Base-by-base conservation (phyloP, 2,329 filamentous ascomycete species). In the Fusarium sp. region DNA sequence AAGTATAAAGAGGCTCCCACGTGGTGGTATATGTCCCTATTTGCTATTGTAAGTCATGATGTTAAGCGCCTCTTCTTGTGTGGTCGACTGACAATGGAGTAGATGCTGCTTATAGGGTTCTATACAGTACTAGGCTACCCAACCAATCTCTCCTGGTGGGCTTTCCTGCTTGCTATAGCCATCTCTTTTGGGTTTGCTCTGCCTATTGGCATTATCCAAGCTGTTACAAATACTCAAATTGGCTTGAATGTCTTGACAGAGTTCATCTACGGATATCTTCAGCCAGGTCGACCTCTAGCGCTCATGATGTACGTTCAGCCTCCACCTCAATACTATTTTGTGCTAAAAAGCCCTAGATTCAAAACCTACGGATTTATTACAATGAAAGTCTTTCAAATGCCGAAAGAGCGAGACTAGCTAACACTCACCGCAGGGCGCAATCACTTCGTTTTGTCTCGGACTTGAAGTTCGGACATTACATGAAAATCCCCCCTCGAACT, bases 231-330 rank as follows among this genome's bases (percentile, higher is more conserved):
- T 77, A 91, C 91, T 79, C 84, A 93, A 83, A 90, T 93, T 41
- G 91, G 91, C 4, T 83, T 94, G 39, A 94, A 94, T 70, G 91
- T 95, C 31, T 83, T 94, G 70, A 93, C 91, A 2, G 92, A 93
- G 81, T 93, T 94, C 71, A 83, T 95, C 8, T 90, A 90, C 65
- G 92, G 92, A 3, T 94, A 94, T 76, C 92, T 94, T 75, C 91
- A 93, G 70, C 92, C 92, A 0, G 92, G 92, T 6, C 84, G 88
- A 11, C 92, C 92, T 0, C 82, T 94, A 61, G 92, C 91, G 0
- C 88, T 94, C 69, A 94, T 95, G 92, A 86, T 94, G 83, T 92
- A 78, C 73, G 84, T 77, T 22, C 28, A 13, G 15, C 10, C 31
- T 26, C 44, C 33, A 18, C 7, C 14, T 15, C 20, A 38, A 14